Percentiles rank a stretch among this genome's conserved stretches.
phyloP scores from a whole-genome alignment of 1,284 basidiomycete genomes.

The Ustilago sp. region DNA sequence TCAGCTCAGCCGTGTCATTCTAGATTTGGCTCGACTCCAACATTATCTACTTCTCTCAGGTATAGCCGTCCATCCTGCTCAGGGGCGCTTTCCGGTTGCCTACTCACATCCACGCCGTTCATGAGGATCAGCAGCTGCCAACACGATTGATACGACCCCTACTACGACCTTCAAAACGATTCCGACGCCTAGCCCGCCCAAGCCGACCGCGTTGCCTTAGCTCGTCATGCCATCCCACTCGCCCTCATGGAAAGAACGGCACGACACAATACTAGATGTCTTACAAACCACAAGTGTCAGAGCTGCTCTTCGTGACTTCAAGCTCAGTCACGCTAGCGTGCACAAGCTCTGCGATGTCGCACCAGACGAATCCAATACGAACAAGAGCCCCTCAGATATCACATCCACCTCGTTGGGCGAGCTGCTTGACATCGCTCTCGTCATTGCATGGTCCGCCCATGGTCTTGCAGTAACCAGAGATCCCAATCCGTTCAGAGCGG shows the following conservation, averaged over 20 bases:
- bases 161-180: not conserved
- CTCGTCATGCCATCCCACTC: constrained; percentile 17
- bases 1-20: constrained; percentile 1
- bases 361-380: constrained; percentile 1
- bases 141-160: not conserved
- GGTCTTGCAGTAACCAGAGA: constrained; percentile 35
- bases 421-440: constrained; percentile 53
- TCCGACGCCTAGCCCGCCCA: not conserved
- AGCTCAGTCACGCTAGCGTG: constrained; percentile 27
- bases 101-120: not conserved
- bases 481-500: constrained; percentile 41
- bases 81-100: not conserved
- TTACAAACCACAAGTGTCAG: constrained; percentile 23
- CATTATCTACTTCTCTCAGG: not conserved
- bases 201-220: not conserved
- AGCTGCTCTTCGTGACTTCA: constrained; percentile 42
- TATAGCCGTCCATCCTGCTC: not conserved
- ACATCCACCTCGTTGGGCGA: constrained; percentile 11
- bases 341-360: not conserved
- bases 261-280: constrained; percentile 33
- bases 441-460: constrained; percentile 53
- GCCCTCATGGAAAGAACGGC: constrained; percentile 30
- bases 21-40: not conserved
- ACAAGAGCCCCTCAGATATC: constrained; percentile 2
- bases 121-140: not conserved